A percentile compares a stretch with the other conserved stretches of the same genome.
Conservation (phyloP, 495 filamentous ascomycete genomes). For the Penicillium argentinense region DNA sequence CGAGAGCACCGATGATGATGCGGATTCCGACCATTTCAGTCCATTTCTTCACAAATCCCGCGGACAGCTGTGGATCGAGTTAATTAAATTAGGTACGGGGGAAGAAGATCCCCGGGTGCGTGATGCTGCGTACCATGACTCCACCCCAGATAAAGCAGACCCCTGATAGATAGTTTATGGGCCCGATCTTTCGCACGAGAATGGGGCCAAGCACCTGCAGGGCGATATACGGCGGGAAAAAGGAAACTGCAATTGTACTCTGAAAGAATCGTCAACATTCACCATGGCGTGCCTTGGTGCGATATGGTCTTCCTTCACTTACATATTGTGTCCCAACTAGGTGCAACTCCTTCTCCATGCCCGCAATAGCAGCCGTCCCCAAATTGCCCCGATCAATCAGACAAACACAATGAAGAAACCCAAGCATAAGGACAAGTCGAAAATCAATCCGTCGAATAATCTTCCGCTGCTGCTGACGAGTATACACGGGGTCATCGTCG, state of each 20-base stretch:
- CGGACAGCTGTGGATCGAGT: not conserved
- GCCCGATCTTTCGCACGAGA: conserved; percentile 20
- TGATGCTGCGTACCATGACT: conserved; percentile 44
- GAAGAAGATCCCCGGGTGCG: too few species aligned
- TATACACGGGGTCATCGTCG: conserved; percentile 15
- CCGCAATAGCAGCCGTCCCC: conserved; percentile 13
- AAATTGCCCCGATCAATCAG: conserved; percentile 21
- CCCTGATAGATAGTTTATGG: conserved; percentile 13
- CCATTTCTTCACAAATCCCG: conserved; percentile 54
- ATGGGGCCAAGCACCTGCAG: conserved; percentile 19
- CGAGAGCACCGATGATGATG: conserved; percentile 58
- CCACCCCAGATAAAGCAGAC: conserved; percentile 38
- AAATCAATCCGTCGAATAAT: conserved; percentile 18
- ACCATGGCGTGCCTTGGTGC: too few species aligned
- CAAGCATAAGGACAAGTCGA: conserved; percentile 19
- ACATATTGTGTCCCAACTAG: conserved; percentile 22
- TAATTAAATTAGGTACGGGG: not conserved
- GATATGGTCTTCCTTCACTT: too few species aligned
- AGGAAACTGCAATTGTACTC: conserved; percentile 21
- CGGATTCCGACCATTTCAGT: conserved; percentile 49
- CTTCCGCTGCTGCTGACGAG: conserved; percentile 14
- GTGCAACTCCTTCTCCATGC: conserved; percentile 17
- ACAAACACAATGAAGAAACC: conserved; percentile 17
- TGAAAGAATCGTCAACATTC: not conserved
- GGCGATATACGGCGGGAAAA: conserved; percentile 25